phyloP scores from a whole-genome alignment of 2,329 filamentous ascomycete species.

The Pseudodiploospora longispora region DNA sequence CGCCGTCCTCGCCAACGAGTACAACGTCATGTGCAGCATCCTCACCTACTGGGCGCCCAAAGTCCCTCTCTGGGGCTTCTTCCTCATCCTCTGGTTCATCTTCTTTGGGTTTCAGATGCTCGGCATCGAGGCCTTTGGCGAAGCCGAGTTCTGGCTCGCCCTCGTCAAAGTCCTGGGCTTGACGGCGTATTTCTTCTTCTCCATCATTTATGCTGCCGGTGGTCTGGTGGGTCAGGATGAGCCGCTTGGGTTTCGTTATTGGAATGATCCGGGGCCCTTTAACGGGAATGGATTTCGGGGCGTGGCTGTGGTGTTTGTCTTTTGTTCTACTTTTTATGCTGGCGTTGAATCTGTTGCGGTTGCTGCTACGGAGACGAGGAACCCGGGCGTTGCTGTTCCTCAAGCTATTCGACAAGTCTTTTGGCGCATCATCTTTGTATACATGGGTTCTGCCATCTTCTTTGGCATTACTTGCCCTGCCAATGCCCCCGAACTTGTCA shows the following conservation, averaged over 20 bases:
- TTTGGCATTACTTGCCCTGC: conserved; percentile 67
- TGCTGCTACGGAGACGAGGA: conserved; percentile 53
- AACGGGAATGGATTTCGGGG: conserved; percentile 57
- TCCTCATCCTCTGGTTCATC: conserved; percentile 66
- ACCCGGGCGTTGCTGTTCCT: conserved; percentile 47
- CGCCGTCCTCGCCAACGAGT: conserved; percentile 60
- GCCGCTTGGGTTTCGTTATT: conserved; percentile 61
- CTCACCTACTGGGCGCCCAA: conserved; percentile 57
- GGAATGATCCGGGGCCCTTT: conserved; percentile 64
- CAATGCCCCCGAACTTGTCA: conserved; percentile 55
- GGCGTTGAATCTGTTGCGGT: conserved; percentile 59
- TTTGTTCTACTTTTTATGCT: conserved; percentile 62
- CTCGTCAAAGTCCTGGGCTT: conserved; percentile 63
- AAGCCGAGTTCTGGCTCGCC: conserved; percentile 74
- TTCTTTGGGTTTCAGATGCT: conserved; percentile 63
- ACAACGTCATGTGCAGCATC: conserved; percentile 60
- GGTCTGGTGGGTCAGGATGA: conserved; percentile 52
- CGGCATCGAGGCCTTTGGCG: conserved; percentile 66
- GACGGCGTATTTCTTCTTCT: conserved; percentile 65
- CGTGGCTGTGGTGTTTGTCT: conserved; percentile 58
- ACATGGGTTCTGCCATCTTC: conserved; percentile 65
- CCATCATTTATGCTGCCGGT: conserved; percentile 62
- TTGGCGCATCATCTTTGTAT: conserved; percentile 54
- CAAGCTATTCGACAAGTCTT: conserved; percentile 53
- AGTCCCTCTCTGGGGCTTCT: conserved; percentile 58